phyloP scores from a whole-genome alignment of 2,329 filamentous ascomycete genomes.

The Aspergillus tubingensis region DNA sequence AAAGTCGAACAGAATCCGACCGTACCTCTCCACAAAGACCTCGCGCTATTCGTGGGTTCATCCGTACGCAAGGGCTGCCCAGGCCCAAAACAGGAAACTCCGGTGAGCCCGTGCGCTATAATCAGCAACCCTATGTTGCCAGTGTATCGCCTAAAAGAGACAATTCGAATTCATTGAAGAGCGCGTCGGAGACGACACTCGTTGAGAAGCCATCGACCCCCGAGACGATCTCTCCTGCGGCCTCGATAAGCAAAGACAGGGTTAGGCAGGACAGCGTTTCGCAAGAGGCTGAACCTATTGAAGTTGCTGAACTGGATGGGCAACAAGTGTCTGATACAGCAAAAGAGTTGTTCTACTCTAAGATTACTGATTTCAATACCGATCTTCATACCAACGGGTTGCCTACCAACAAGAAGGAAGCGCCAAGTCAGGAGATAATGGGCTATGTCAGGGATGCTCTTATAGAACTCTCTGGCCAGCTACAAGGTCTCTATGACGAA shows the following conservation, averaged over 20 bases:
- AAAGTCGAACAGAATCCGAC: slow-evolving; percentile 14
- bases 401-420: slow-evolving; percentile 15
- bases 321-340: slow-evolving; percentile 29
- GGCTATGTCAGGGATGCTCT: slow-evolving; percentile 34
- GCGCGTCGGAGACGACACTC: slow-evolving; percentile 11
- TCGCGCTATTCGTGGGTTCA: slow-evolving; percentile 39
- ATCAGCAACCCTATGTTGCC: slow-evolving; percentile 1
- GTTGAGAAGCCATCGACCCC: background rate
- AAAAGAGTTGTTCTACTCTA: slow-evolving; percentile 17
- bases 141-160: slow-evolving; percentile 3
- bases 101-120: slow-evolving; percentile 22
- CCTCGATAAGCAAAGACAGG: slow-evolving; percentile 7
- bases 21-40: slow-evolving; percentile 15
- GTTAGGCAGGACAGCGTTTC: background rate
- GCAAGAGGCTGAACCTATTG: slow-evolving; percentile 20
- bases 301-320: slow-evolving; percentile 41
- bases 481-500: slow-evolving; percentile 26
- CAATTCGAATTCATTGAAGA: slow-evolving; percentile 9
- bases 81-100: slow-evolving; percentile 31
- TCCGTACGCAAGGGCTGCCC: slow-evolving; percentile 35
- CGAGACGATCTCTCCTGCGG: slow-evolving; percentile 2
- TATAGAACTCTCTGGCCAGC: slow-evolving; percentile 30
- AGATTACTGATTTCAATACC: slow-evolving; percentile 23
- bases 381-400: slow-evolving; percentile 16
- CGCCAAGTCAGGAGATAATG: slow-evolving; percentile 26